These are phyloP conservation scores for Clausena lansium DNA, from an alignment of 345 rosid genomes.

Conservation along the genomic window DNA sequence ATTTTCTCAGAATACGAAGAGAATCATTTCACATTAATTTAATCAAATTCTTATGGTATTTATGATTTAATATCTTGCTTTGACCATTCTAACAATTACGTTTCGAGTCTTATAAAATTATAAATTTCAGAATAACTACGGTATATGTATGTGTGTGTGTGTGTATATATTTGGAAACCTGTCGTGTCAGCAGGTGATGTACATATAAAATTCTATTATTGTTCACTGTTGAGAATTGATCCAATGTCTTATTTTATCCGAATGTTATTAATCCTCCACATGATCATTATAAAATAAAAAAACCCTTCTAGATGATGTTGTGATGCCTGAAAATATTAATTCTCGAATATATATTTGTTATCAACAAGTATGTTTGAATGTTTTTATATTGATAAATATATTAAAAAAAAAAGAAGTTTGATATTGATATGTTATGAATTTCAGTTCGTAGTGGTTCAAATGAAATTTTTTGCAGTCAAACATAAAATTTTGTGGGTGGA, in stretches of 20 bases:
- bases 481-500: no score
- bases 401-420: background rate
- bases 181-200: background rate
- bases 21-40: slow-evolving; percentile 12
- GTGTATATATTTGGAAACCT: background rate
- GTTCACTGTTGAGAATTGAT: background rate
- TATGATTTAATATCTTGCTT: background rate
- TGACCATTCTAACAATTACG: background rate
- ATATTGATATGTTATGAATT: no score
- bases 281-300: no score
- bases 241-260: background rate
- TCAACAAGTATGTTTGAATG: no score
- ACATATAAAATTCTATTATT: background rate
- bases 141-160: no score
- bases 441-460: no score
- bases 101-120: background rate
- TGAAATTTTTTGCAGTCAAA: no score
- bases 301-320: no score
- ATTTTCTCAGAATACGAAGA: slow-evolving; percentile 12
- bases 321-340: background rate
- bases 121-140: background rate
- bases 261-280: background rate
- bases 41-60: background rate
- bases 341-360: background rate
- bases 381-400: no score